Percentiles rank a stretch among this genome's conserved stretches.
Evolutionary conservation across 306 rosid genomes (phyloP).

Genomic region (Vigna reflexopilosa): DNA sequence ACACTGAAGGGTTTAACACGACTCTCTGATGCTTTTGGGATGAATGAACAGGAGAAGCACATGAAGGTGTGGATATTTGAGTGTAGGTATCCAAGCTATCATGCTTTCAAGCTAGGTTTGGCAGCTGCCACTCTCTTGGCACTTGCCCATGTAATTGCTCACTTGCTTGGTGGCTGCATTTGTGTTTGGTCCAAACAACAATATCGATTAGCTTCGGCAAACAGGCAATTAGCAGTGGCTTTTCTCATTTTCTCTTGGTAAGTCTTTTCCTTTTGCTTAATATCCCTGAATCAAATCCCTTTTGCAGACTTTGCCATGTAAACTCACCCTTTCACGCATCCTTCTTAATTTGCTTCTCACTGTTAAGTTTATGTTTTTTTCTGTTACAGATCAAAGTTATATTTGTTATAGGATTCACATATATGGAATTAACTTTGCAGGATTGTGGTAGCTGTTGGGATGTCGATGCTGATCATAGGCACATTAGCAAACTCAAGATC

Average conservation of each 20-base stretch:
- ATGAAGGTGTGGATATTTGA: slow-evolving; percentile 63
- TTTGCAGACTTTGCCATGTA: no score
- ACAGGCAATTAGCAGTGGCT: slow-evolving; percentile 57
- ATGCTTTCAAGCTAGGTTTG: slow-evolving; percentile 77
- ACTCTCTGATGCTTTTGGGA: background rate
- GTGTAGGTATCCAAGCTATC: slow-evolving; percentile 74
- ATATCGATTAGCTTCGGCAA: slow-evolving; percentile 49
- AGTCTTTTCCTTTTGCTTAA: background rate
- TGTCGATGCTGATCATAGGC: slow-evolving; percentile 70
- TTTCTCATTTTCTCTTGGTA: slow-evolving; percentile 77
- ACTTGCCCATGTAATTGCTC: slow-evolving; percentile 64
- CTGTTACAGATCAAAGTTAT: no score
- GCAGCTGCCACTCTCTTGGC: slow-evolving; percentile 69
- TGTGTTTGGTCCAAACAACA: slow-evolving; percentile 57
- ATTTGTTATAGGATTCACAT: background rate
- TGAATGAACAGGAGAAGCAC: slow-evolving; percentile 58
- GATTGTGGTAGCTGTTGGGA: slow-evolving; percentile 56
- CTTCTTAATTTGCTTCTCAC: no score
- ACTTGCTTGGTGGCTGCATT: slow-evolving; percentile 74
- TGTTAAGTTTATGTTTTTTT: no score
- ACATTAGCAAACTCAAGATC: slow-evolving; percentile 66
- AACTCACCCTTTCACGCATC: no score
- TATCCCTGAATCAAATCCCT: no score
- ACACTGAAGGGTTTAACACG: background rate
- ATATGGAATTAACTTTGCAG: slow-evolving; percentile 45